Evolutionary conservation across 495 filamentous ascomycete species (phyloP), one percentile per base, ranked within the genome.

Genomic region (Aspergillus nanangensis): DNA sequence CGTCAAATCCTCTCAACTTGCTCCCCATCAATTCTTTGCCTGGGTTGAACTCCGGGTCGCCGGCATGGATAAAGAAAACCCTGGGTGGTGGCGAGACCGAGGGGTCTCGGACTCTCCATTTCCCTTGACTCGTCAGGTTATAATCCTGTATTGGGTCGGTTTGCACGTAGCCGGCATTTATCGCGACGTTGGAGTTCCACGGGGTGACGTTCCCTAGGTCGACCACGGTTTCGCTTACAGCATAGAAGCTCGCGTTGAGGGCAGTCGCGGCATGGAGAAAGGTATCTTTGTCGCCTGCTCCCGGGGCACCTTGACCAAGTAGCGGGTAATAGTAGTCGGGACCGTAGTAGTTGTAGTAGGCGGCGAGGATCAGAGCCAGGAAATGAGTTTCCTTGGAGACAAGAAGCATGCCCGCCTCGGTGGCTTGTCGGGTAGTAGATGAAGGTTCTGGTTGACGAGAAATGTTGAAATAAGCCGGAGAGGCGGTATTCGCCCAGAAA

Each of bases 271-370:
- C 77, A 1, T 69, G 53, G 5, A 76, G 51, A 38, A 80, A 80
- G 8, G 73, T 80, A 40, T 82, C 78, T 52, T 80, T 81, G 56
- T 82, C 79, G 4, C 78, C 77, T 41, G 74, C 57, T 1, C 76
- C 78, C 2, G 66, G 60, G 0, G 63, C 69, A 38, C 72, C 70
- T 54, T 77, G 76, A 15, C 61, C 57, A 14, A 80, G 63, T 7
- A 82, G 60, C 0, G 57, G 43, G 50, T 77, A 81, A 55, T 75
- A 82, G 51, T 74, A 66, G 0, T 58, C 34, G 0, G 73, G 69
- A 0, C 76, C 76, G 58, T 74, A 70, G 47, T 68, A 66, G 54
- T 80, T 81, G 60, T 83, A 81, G 51, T 81, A 82, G 0, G 63
- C 64, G 3, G 70, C 60, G 2, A 81, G 67, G 4, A 79, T 63